phyloP scores from a whole-genome alignment of 441 rosid genomes.

The Jatropha podagrica region DNA sequence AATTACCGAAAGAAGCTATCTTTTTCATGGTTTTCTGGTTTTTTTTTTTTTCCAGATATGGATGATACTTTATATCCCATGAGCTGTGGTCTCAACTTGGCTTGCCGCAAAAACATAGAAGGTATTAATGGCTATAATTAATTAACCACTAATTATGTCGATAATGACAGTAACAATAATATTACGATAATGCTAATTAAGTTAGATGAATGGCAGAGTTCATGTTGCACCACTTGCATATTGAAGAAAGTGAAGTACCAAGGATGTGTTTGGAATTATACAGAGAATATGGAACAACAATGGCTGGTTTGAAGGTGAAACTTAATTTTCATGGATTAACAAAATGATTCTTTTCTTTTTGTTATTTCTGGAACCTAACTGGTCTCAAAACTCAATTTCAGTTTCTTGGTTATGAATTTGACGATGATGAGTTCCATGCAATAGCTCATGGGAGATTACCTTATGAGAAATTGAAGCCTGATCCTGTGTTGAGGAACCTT shows the following conservation, averaged over 20 bases:
- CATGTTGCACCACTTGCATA: constrained; percentile 69
- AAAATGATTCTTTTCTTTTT: background rate
- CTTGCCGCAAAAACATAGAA: constrained; percentile 71
- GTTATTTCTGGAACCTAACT: background rate
- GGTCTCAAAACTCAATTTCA: constrained; percentile 24
- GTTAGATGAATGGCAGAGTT: constrained; percentile 44
- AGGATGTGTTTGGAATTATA: constrained; percentile 69
- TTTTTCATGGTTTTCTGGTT: background rate
- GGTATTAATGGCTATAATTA: constrained; percentile 34
- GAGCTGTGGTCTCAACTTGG: constrained; percentile 61
- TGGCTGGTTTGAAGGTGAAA: constrained; percentile 92
- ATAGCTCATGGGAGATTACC: constrained; percentile 88
- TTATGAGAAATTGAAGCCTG: constrained; percentile 74
- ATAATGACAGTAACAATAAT: background rate
- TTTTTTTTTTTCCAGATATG: constrained; percentile 51
- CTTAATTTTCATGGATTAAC: background rate
- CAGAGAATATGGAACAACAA: constrained; percentile 89
- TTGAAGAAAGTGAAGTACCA: constrained; percentile 55
- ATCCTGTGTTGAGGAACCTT: constrained; percentile 70
- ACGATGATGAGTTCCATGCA: constrained; percentile 79
- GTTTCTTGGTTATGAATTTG: constrained; percentile 86
- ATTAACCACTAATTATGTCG: background rate
- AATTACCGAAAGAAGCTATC: no score
- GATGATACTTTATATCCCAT: constrained; percentile 90
- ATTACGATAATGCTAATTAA: background rate